Evolutionary conservation across 2,329 filamentous ascomycete genomes (phyloP).

Genomic region (Xylariaceae sp.): DNA sequence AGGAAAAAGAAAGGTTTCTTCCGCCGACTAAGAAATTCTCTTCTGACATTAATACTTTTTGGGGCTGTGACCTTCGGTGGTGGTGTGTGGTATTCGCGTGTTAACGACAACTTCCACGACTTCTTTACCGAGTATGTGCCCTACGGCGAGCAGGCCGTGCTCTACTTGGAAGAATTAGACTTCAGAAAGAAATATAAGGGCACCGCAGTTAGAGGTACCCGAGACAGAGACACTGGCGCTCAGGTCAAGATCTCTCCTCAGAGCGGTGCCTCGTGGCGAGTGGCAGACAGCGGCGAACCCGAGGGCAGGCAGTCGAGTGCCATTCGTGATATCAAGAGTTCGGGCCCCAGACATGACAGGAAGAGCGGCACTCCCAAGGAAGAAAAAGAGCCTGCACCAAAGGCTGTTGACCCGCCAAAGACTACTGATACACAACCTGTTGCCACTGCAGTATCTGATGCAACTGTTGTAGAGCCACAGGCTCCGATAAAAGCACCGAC

Average conservation of each 20-base stretch:
- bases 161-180: slow-evolving; percentile 94
- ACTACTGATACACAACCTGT: slow-evolving; percentile 25
- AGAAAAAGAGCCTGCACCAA: slow-evolving; percentile 37
- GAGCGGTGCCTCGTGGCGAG: slow-evolving; percentile 75
- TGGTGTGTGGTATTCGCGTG: slow-evolving; percentile 88
- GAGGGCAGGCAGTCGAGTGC: slow-evolving; percentile 35
- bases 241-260: slow-evolving; percentile 82
- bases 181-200: slow-evolving; percentile 81
- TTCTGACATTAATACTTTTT: slow-evolving; percentile 76
- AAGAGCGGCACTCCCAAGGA: slow-evolving; percentile 31
- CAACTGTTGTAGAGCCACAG: neutral
- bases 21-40: slow-evolving; percentile 74
- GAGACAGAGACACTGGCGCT: slow-evolving; percentile 63
- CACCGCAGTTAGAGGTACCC: slow-evolving; percentile 48
- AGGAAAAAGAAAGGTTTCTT: slow-evolving; percentile 68
- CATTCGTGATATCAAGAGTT: slow-evolving; percentile 34
- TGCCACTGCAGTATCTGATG: neutral
- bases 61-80: slow-evolving; percentile 80
- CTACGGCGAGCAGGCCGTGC: slow-evolving; percentile 89
- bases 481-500: slow-evolving; percentile 28
- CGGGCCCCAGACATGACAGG: too few species aligned
- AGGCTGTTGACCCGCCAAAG: slow-evolving; percentile 24
- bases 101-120: slow-evolving; percentile 98
- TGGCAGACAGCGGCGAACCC: slow-evolving; percentile 36
- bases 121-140: slow-evolving; percentile 98